Evolutionary conservation across 768 basidiomycete genomes (phyloP).

Genomic region (Filobasidium floriforme): DNA sequence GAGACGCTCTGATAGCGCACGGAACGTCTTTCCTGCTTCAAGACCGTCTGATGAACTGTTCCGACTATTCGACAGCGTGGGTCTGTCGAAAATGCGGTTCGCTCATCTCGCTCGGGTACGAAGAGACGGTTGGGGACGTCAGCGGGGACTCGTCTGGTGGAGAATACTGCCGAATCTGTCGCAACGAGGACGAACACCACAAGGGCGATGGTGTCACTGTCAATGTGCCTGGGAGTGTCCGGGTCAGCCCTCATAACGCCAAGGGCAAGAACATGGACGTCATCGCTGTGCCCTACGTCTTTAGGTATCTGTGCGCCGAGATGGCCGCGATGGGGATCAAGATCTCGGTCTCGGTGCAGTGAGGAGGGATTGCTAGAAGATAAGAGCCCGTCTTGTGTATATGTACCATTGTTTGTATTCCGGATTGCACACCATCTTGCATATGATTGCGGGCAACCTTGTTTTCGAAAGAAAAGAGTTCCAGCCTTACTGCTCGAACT

Average conservation of each 20-base stretch:
- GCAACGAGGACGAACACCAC: slow-evolving; percentile 59
- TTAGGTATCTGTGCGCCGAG: slow-evolving; percentile 70
- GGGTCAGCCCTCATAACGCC: slow-evolving; percentile 43
- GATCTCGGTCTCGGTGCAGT: slow-evolving; percentile 5
- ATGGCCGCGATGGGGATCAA: slow-evolving; percentile 96
- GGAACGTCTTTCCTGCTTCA: slow-evolving; percentile 97
- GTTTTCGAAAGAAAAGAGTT: too few species aligned
- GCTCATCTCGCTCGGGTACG: slow-evolving; percentile 90
- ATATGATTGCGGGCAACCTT: too few species aligned
- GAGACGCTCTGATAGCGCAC: slow-evolving; percentile 95
- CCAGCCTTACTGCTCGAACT: too few species aligned
- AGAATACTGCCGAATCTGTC: slow-evolving; percentile 93
- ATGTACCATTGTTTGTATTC: too few species aligned
- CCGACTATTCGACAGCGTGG: slow-evolving; percentile 99
- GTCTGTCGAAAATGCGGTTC: slow-evolving; percentile 95
- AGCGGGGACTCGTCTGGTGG: slow-evolving; percentile 60
- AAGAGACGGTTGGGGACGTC: slow-evolving; percentile 64
- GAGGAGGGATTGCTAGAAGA: too few species aligned
- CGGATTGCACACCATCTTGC: too few species aligned
- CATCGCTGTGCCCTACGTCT: slow-evolving; percentile 90
- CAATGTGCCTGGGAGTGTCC: slow-evolving; percentile 51
- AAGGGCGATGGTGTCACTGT: slow-evolving; percentile 55
- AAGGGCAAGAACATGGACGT: slow-evolving; percentile 85
- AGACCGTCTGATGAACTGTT: slow-evolving; percentile 98
- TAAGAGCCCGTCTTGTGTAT: too few species aligned